phyloP scores from a whole-genome alignment of 2,329 filamentous ascomycete genomes.

The Rhinocladiella mackenziei region DNA sequence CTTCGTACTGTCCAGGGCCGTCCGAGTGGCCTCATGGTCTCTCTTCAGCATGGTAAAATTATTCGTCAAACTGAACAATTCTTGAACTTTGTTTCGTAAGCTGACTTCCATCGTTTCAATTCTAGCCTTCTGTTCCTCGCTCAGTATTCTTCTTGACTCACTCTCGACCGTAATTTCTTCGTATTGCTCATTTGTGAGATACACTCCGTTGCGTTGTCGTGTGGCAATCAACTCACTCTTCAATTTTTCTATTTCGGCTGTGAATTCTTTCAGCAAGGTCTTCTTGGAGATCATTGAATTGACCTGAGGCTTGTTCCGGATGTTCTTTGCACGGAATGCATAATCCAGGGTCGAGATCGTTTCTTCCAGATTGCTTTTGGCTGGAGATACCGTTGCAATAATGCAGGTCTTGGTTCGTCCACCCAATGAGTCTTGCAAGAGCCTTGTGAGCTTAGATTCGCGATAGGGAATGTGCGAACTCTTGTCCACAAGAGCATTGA shows the following conservation, averaged over 20 bases:
- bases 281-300: conserved; percentile 92
- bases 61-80: conserved; percentile 79
- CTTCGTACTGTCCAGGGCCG: conserved; percentile 72
- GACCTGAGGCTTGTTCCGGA: conserved; percentile 93
- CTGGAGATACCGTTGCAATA: conserved; percentile 91
- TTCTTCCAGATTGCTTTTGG: conserved; percentile 92
- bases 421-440: conserved; percentile 93
- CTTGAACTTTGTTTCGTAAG: conserved; percentile 87
- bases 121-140: conserved; percentile 86
- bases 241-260: conserved; percentile 85
- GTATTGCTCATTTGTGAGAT: conserved; percentile 80
- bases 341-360: conserved; percentile 98
- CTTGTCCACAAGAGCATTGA: conserved; percentile 92
- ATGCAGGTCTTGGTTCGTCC: conserved; percentile 97
- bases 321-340: conserved; percentile 96
- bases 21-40: conserved; percentile 74
- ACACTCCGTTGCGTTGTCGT: conserved; percentile 89
- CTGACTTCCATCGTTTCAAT: conserved; percentile 90
- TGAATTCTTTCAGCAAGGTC: conserved; percentile 84
- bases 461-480: conserved; percentile 84
- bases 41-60: conserved; percentile 86
- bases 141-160: conserved; percentile 84
- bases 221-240: conserved; percentile 93
- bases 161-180: conserved; percentile 89
- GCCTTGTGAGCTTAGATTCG: conserved; percentile 91